Evolutionary conservation across 2,329 filamentous ascomycete genomes (phyloP).

Genomic region (Colletotrichum neosansevieriae): DNA sequence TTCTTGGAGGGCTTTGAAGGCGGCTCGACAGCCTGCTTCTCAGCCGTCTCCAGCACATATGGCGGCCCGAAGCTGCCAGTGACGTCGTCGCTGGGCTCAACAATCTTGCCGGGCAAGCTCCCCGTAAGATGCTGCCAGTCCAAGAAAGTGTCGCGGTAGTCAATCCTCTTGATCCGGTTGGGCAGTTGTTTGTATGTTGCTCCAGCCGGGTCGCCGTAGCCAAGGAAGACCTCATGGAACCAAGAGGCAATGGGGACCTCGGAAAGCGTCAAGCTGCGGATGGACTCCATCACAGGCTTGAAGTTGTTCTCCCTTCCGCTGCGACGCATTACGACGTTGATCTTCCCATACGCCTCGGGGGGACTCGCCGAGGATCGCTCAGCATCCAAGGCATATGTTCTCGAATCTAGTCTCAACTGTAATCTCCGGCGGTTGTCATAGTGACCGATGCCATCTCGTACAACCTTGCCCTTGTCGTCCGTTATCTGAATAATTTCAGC

Average conservation of each 20-base stretch:
- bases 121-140: conserved; percentile 95
- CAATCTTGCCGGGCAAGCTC: conserved; percentile 86
- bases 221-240: conserved; percentile 97
- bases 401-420: conserved; percentile 83
- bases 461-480: conserved; percentile 83
- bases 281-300: conserved; percentile 91
- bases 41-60: conserved; percentile 81
- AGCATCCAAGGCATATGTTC: conserved; percentile 82
- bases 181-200: conserved; percentile 87
- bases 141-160: conserved; percentile 94
- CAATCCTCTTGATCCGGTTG: conserved; percentile 81
- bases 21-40: conserved; percentile 63
- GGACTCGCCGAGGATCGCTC: conserved; percentile 74
- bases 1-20: conserved; percentile 81
- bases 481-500: conserved; percentile 89
- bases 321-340: conserved; percentile 89
- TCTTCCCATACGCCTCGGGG: conserved; percentile 81
- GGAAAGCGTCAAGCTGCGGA: conserved; percentile 85
- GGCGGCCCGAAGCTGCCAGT: conserved; percentile 85
- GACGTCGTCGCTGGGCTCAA: conserved; percentile 81
- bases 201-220: conserved; percentile 91
- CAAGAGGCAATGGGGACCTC: conserved; percentile 89
- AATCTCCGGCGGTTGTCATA: conserved; percentile 78
- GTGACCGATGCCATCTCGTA: conserved; percentile 73
- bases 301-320: conserved; percentile 96